Base-by-base conservation (phyloP, 2,329 filamentous ascomycete genomes). In the Tolypocladium inflatum region DNA sequence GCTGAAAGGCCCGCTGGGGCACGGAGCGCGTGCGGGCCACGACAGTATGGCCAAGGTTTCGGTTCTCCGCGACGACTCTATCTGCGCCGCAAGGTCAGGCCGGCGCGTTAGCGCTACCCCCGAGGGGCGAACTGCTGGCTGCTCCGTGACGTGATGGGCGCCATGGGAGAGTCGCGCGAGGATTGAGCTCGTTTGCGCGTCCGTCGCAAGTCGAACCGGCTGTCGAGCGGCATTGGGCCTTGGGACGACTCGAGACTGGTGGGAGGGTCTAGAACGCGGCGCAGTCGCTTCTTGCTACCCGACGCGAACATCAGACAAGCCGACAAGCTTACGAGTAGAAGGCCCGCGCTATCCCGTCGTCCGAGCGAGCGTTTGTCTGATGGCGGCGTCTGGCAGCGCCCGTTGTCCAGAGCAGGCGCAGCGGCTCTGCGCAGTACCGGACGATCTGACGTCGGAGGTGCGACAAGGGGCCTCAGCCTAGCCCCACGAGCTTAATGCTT, bases 381-480 rank as follows among this genome's bases (percentile, higher is more conserved):
- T 19, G 37, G 45, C 23, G 21, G 23, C 35, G 21, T 48, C 21
- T 41, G 55, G 23, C 43, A 13, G 15, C 23, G 17, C 6, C 17
- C 23, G 43, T 19, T 23, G 23, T 48, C 43, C 23, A 30, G 43
- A 23, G 23, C 23, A 7, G 11, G 37, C 4, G 23, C 19, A 38
- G 51, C 55, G 59, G 60, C 51, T 56, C 17, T 51, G 33, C n/a
- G 15, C 38, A 30, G 33, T 60, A 60, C 63, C 58, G 60, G 63
- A 37, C 63, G 64, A 66, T 65, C 59, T 61, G 59, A 63, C 62
- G 59, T 62, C 59, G 54, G 57, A 60, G 62, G 61, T 53, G 61
- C 38, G 54, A 58, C 59, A 52, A 37, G 56, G 59, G 57, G 38
- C 30, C 39, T 21, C 23, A 21, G 37, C 37, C 15, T 19, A 45